phyloP scores from a whole-genome alignment of 208 protist species.

The Wallacemonas sp. region DNA sequence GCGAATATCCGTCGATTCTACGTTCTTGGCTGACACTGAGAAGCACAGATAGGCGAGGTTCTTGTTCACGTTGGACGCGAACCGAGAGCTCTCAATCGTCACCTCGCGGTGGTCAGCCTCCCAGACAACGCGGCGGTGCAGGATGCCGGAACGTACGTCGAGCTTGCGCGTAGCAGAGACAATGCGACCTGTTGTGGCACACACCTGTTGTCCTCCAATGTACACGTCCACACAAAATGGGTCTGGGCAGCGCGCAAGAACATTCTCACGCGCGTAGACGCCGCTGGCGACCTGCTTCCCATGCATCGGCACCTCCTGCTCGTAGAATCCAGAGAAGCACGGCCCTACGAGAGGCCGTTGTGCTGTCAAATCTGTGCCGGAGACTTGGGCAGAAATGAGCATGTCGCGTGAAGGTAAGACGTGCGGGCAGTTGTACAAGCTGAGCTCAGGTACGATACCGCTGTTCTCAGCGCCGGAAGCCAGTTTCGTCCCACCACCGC shows the following conservation, averaged over 20 bases:
- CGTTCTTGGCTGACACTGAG: slow-evolving; percentile 76
- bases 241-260: slow-evolving; percentile 75
- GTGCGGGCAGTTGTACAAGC: slow-evolving; percentile 7
- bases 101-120: slow-evolving; percentile 71
- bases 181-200: slow-evolving; percentile 49
- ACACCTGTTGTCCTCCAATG: slow-evolving; percentile 82
- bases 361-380: slow-evolving; percentile 18
- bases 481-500: slow-evolving; percentile 4
- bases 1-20: slow-evolving; percentile 83
- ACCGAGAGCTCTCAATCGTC: slow-evolving; percentile 73
- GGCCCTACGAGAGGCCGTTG: slow-evolving; percentile 24
- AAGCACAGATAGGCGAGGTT: slow-evolving; percentile 73
- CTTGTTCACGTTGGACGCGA: slow-evolving; percentile 60
- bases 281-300: slow-evolving; percentile 16
- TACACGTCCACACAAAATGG: slow-evolving; percentile 86
- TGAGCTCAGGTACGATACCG: slow-evolving; percentile 7
- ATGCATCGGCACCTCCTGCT: slow-evolving; percentile 34
- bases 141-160: slow-evolving; percentile 72
- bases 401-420: background rate
- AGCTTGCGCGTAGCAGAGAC: slow-evolving; percentile 59
- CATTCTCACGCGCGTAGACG: slow-evolving; percentile 52
- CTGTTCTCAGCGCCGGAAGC: background rate
- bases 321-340: slow-evolving; percentile 55
- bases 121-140: slow-evolving; percentile 77
- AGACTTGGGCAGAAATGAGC: slow-evolving; percentile 14